Evolutionary conservation across 805 yeast genomes (phyloP).

Genomic region (Kluyveromyces nonfermentans): DNA sequence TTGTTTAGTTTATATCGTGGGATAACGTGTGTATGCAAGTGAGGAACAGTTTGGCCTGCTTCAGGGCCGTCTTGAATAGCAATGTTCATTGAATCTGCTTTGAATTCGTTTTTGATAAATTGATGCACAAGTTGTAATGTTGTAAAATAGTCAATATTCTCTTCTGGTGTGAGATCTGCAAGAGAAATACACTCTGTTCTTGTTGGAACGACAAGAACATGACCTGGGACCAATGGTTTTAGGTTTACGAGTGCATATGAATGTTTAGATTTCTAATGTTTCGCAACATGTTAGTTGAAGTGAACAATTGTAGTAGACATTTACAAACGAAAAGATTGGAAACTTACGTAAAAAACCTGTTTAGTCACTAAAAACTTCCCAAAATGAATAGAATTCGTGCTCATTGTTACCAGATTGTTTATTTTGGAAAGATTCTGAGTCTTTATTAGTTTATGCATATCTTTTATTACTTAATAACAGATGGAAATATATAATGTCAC

Average conservation of each 20-base stretch:
- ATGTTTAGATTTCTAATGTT: constrained; percentile 43
- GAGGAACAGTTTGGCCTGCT: constrained; percentile 95
- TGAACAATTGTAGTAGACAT: background rate
- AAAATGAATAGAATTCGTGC: constrained; percentile 19
- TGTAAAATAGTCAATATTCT: constrained; percentile 65
- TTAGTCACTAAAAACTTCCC: constrained; percentile 28
- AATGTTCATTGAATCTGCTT: constrained; percentile 77
- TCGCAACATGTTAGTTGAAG: background rate
- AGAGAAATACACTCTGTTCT: constrained; percentile 52
- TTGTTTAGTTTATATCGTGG: constrained; percentile 60
- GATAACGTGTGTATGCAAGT: constrained; percentile 85
- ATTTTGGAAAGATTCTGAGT: no score
- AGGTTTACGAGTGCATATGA: constrained; percentile 84
- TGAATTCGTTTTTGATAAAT: constrained; percentile 55
- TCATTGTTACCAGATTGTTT: no score
- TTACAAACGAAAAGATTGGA: background rate
- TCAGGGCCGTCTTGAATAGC: constrained; percentile 96
- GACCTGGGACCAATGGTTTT: constrained; percentile 91
- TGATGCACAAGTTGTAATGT: constrained; percentile 63
- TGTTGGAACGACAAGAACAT: constrained; percentile 80
- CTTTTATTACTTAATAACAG: no score
- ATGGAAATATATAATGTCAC: no score
- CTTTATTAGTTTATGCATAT: background rate
- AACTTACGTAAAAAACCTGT: constrained; percentile 25
- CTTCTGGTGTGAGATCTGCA: constrained; percentile 62